Base-by-base conservation (phyloP, 495 filamentous ascomycete genomes). In the Penicillium turbatum region DNA sequence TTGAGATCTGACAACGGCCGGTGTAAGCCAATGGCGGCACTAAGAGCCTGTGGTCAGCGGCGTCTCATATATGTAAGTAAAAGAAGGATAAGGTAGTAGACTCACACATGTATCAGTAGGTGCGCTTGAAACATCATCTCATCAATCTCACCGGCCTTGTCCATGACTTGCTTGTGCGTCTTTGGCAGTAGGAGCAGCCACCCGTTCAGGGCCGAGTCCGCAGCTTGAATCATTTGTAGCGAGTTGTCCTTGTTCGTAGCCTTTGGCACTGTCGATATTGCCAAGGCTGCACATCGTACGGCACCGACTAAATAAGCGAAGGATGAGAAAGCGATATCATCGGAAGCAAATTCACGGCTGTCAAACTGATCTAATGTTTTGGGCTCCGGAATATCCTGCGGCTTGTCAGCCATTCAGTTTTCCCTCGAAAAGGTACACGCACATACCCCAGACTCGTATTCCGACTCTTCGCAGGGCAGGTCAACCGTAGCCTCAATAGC, bases 391-490 rank as follows among this genome's bases (percentile, higher is more conserved):
- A 90, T 86, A 32, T 73, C 64, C 86, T 89, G 49, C 48, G 26
- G 39, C 52, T 4, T 2, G 21, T 24, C 21, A 24, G 21, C 21
- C 21, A 24, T 24, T 4, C 21, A 24, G 2, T 24, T 24, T 24
- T 2, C 21, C 21, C 21, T 24, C 21, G 21, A 24, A 4, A 24
- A 2, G 21, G 21, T 24, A 4, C 21, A 24, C 21, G 21, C 26
- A 77, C 80, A 59, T 74, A 87, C 84, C 54, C 83, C 85, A 41
- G 72, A 75, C 36, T 72, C 64, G 72, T 86, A 93, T 39, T 87
- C 77, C n/a, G 70, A 66, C 63, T 93, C 86, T 53, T 92, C 87
- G 59, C 88, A 92, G 2, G 89, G 89, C n/a, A 92, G 69, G 10
- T 74, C 79, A 4, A 84, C 84, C 32, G 83, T 80, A 8, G 79